Conservation (phyloP, 2,329 filamentous ascomycete genomes). For the Plectosphaerella sp. region DNA sequence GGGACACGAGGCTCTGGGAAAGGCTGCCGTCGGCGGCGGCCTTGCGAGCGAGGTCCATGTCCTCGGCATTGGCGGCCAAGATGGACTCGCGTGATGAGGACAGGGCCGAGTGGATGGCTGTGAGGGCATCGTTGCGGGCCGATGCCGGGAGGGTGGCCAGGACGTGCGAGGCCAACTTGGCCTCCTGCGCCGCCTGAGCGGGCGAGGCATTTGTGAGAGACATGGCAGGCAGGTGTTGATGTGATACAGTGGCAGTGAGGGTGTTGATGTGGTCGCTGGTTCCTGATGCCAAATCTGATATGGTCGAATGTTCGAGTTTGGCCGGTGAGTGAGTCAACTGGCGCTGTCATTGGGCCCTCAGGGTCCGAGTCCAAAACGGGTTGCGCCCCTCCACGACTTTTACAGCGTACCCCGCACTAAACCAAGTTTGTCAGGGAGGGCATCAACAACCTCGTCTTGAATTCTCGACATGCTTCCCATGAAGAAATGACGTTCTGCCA, state of each 20-base stretch:
- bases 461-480: too few species aligned
- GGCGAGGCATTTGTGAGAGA: constrained; percentile 85
- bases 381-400: too few species aligned
- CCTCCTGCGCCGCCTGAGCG: constrained; percentile 69
- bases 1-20: constrained; percentile 78
- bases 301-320: not conserved
- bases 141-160: constrained; percentile 73
- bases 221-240: constrained; percentile 48
- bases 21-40: constrained; percentile 73
- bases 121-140: constrained; percentile 80
- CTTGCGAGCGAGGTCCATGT: constrained; percentile 69
- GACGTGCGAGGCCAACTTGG: constrained; percentile 75
- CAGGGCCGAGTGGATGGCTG: constrained; percentile 77
- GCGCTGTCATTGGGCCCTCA: not conserved
- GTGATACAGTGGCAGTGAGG: not conserved
- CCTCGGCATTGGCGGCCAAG: constrained; percentile 78
- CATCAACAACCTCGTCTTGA: too few species aligned
- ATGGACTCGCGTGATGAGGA: constrained; percentile 66
- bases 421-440: too few species aligned
- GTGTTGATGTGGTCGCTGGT: not conserved
- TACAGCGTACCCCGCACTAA: too few species aligned
- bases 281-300: not conserved
- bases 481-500: too few species aligned
- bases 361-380: too few species aligned
- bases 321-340: not conserved